phyloP scores from a whole-genome alignment of 306 rosid species.

The Biancaea sappan region DNA sequence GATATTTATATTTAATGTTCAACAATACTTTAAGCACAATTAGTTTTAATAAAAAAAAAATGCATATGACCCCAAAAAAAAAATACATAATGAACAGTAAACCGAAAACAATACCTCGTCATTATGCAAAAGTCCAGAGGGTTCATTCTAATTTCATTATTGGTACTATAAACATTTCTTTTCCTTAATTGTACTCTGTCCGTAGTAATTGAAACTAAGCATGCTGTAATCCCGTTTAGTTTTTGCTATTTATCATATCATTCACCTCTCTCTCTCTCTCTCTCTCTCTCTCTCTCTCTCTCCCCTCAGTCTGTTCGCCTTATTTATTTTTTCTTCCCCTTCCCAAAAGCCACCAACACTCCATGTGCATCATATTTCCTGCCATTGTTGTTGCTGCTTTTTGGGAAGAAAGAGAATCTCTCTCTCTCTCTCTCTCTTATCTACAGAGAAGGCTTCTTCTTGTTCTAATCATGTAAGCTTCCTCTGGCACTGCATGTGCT shows the following conservation, averaged over 20 bases:
- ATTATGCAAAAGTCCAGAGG: too few relatives aligned
- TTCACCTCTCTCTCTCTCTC: not conserved
- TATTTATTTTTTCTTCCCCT: not conserved
- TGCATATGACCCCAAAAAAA: too few relatives aligned
- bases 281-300: not conserved
- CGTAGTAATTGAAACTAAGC: conserved; percentile 16
- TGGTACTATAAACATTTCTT: too few relatives aligned
- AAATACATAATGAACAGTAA: too few relatives aligned
- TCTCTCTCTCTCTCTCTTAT: conserved; percentile 36
- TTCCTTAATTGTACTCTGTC: not conserved
- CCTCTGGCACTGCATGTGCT: conserved; percentile 95
- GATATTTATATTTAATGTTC: too few relatives aligned
- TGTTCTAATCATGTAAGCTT: conserved; percentile 69
- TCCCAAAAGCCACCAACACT: conserved; percentile 55
- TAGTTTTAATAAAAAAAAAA: too few relatives aligned
- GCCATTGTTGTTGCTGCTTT: conserved; percentile 54
- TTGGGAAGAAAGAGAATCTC: conserved; percentile 53
- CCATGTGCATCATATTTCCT: conserved; percentile 72
- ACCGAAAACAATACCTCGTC: too few relatives aligned
- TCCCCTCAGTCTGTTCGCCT: conserved; percentile 6
- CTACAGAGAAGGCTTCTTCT: conserved; percentile 34
- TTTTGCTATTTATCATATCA: not conserved
- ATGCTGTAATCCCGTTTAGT: conserved; percentile 18
- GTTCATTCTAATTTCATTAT: too few relatives aligned
- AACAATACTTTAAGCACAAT: too few relatives aligned